phyloP scores from a whole-genome alignment of 2,329 filamentous ascomycete species.

The Fusarium beomiforme region DNA sequence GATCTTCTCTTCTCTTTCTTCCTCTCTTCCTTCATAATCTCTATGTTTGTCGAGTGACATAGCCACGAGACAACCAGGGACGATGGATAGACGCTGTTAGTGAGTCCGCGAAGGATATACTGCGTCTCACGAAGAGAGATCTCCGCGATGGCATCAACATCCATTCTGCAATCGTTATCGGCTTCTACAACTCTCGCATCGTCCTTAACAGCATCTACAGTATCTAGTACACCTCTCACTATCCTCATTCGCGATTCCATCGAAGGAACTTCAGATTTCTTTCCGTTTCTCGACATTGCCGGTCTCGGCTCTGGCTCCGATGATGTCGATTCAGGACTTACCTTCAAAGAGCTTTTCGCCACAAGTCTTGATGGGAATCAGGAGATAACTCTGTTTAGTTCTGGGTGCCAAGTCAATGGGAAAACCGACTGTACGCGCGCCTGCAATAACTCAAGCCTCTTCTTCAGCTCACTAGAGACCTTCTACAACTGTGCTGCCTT shows the following conservation, averaged over 20 bases:
- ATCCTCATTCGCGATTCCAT: constrained; percentile 45
- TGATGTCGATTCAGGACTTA: constrained; percentile 42
- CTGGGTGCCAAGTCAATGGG: constrained; percentile 46
- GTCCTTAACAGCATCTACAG: constrained; percentile 14
- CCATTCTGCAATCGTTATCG: constrained; percentile 19
- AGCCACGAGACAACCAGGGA: not conserved
- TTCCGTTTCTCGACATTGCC: constrained; percentile 50
- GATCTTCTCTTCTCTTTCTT: constrained; percentile 11
- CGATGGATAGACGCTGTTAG: constrained; percentile 20
- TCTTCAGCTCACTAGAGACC: constrained; percentile 51
- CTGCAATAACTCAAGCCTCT: constrained; percentile 43
- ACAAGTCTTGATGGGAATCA: constrained; percentile 48
- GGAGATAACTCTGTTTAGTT: constrained; percentile 46
- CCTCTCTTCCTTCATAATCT: not conserved
- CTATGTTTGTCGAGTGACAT: not conserved
- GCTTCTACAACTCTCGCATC: constrained; percentile 14
- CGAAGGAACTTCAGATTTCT: constrained; percentile 50
- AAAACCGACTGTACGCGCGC: constrained; percentile 47
- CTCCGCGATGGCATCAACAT: constrained; percentile 27
- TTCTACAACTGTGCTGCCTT: constrained; percentile 53
- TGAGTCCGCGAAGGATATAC: constrained; percentile 13
- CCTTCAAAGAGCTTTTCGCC: constrained; percentile 49
- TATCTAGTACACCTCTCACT: constrained; percentile 41
- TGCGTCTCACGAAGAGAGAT: not conserved
- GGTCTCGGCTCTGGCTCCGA: constrained; percentile 43